phyloP scores from a whole-genome alignment of 192 early-diverging fungal genomes.

The Rhizophagus sp. region DNA sequence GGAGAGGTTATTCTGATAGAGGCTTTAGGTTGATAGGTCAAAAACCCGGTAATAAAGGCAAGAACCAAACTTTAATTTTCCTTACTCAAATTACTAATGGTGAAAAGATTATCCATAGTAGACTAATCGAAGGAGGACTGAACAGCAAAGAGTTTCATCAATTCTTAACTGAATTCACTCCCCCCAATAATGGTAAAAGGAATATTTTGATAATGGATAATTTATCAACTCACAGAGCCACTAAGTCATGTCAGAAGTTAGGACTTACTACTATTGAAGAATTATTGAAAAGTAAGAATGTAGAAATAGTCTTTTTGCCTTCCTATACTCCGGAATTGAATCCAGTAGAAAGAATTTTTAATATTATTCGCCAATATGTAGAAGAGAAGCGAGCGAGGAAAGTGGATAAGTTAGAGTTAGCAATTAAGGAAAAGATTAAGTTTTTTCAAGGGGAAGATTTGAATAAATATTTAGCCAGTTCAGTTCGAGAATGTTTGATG shows the following conservation, averaged over 20 bases:
- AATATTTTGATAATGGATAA: constrained; percentile 20
- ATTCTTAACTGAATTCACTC: background rate
- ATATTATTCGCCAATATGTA: too few species aligned
- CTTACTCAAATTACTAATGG: background rate
- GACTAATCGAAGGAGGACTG: background rate
- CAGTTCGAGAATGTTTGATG: too few species aligned
- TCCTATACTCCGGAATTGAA: background rate
- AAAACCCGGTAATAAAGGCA: background rate
- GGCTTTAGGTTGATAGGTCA: too few species aligned
- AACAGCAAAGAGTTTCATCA: background rate
- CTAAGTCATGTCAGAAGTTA: background rate
- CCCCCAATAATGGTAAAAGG: background rate
- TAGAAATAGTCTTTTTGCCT: background rate
- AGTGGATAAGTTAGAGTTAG: too few species aligned
- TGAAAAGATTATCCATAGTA: background rate
- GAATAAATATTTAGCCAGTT: too few species aligned
- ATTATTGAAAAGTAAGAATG: background rate
- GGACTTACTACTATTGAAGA: background rate
- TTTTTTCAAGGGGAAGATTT: too few species aligned
- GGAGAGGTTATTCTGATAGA: too few species aligned
- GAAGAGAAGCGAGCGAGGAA: too few species aligned
- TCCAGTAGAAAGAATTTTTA: too few species aligned
- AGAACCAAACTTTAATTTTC: background rate
- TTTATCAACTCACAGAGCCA: background rate
- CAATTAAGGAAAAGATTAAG: too few species aligned